A percentile compares a stretch with the other conserved stretches of the same genome.
phyloP scores from a whole-genome alignment of 1,139 yeast species.

The Candida buenavistaensis region DNA sequence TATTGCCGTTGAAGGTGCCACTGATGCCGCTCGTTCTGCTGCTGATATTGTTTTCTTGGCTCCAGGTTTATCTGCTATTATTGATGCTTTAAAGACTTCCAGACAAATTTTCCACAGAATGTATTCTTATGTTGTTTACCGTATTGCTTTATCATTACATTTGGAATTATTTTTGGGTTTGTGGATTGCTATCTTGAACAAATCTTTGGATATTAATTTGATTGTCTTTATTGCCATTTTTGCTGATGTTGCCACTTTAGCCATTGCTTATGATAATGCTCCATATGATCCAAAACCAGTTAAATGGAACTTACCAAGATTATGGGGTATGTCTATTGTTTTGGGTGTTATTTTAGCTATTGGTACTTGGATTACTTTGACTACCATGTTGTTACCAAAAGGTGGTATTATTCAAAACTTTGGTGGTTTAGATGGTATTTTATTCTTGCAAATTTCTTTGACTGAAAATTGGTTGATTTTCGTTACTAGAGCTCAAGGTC shows the following conservation, averaged over 20 bases:
- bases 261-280: conserved; percentile 96
- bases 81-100: conserved; percentile 91
- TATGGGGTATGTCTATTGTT: conserved; percentile 93
- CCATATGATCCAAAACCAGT: conserved; percentile 97
- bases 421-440: conserved; percentile 89
- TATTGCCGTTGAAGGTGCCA: conserved; percentile 97
- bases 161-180: conserved; percentile 90
- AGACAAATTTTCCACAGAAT: conserved; percentile 98
- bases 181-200: conserved; percentile 91
- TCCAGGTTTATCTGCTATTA: conserved; percentile 93
- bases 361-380: conserved; percentile 91
- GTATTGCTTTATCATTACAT: conserved; percentile 91
- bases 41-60: conserved; percentile 96
- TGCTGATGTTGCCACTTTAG: conserved; percentile 94
- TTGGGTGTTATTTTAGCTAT: conserved; percentile 80
- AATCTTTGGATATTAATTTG: conserved; percentile 78
- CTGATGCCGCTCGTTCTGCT: conserved; percentile 96
- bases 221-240: conserved; percentile 93
- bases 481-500: conserved; percentile 94
- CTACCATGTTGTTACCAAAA: conserved; percentile 80
- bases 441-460: conserved; percentile 88
- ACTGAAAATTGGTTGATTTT: conserved; percentile 96
- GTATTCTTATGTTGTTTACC: conserved; percentile 95
- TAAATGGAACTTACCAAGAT: conserved; percentile 97
- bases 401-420: conserved; percentile 87